phyloP scores from a whole-genome alignment of 176 grass and related monocot species.

The Phyllostachys edulis region DNA sequence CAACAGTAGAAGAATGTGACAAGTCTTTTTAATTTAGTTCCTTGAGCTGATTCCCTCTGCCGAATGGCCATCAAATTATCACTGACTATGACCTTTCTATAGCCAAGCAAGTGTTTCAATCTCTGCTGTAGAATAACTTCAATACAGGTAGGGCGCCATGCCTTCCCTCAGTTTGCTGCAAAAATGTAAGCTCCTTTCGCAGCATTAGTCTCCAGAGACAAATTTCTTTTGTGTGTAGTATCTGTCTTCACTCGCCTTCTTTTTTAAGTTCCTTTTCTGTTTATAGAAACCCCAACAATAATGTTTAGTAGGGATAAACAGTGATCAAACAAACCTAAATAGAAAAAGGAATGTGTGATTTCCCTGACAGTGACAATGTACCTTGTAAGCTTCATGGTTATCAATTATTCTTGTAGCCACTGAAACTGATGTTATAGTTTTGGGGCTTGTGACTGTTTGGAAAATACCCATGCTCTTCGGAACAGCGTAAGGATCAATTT shows the following conservation, averaged over 20 bases:
- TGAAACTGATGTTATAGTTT: constrained; percentile 63
- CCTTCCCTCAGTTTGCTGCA: constrained; percentile 26
- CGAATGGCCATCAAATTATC: constrained; percentile 34
- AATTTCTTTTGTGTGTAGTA: constrained; percentile 89
- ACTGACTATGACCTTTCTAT: constrained; percentile 32
- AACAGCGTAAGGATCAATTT: constrained; percentile 43
- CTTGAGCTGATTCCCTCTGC: neutral
- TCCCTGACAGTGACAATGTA: constrained; percentile 3
- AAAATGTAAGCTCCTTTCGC: constrained; percentile 29
- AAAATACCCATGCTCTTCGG: constrained; percentile 88
- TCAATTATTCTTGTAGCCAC: constrained; percentile 59
- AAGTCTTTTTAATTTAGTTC: constrained; percentile 22
- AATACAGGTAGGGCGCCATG: constrained; percentile 16
- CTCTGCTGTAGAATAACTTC: constrained; percentile 41
- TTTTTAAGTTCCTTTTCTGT: constrained; percentile 85
- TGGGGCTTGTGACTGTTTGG: constrained; percentile 67
- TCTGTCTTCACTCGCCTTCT: constrained; percentile 79
- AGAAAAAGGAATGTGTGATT: neutral
- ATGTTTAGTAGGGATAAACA: constrained; percentile 4
- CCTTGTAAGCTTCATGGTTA: constrained; percentile 51
- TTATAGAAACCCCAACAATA: constrained; percentile 12
- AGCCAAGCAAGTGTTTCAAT: constrained; percentile 19
- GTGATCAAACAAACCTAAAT: constrained; percentile 1
- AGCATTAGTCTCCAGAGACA: constrained; percentile 64
- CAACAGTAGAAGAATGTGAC: constrained; percentile 27